A percentile compares a stretch with the other conserved stretches of the same genome.
These are phyloP conservation scores for Syzygium aromaticum DNA, from an alignment of 345 rosid species.

Conservation along the genomic window DNA sequence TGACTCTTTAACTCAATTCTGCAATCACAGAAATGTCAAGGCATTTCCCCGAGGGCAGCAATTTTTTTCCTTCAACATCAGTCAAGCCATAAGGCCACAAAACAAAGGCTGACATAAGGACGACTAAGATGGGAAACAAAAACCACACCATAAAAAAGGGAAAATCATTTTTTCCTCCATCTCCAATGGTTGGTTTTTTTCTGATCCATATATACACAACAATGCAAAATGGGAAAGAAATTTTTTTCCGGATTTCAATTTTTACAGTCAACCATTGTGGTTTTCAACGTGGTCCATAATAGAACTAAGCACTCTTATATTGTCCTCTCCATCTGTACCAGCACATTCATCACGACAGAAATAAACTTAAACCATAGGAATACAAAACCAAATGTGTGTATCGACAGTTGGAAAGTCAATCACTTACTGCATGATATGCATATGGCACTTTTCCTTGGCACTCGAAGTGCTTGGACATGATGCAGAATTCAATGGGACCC, in stretches of 20 bases:
- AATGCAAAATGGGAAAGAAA: background rate
- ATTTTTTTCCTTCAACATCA: background rate
- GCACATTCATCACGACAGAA: background rate
- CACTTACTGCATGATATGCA: slow-evolving; percentile 76
- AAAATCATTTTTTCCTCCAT: background rate
- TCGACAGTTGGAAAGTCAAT: background rate
- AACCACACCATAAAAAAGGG: background rate
- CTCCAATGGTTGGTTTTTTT: background rate
- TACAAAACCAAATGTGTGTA: background rate
- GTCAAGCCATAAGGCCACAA: background rate
- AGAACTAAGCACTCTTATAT: background rate
- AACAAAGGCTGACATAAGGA: background rate
- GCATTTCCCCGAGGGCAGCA: background rate
- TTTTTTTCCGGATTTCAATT: background rate
- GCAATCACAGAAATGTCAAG: background rate
- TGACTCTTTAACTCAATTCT: background rate
- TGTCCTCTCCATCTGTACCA: background rate
- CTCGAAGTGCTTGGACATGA: slow-evolving; percentile 84
- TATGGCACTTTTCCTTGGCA: slow-evolving; percentile 90
- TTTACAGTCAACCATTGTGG: background rate
- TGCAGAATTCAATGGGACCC: slow-evolving; percentile 72
- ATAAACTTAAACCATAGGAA: background rate
- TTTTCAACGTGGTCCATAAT: background rate
- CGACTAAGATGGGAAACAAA: background rate
- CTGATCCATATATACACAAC: background rate